Evolutionary conservation across 2,329 filamentous ascomycete species (phyloP), one percentile per base, ranked within the genome.

Genomic region (Amesomyces nigricolor): DNA sequence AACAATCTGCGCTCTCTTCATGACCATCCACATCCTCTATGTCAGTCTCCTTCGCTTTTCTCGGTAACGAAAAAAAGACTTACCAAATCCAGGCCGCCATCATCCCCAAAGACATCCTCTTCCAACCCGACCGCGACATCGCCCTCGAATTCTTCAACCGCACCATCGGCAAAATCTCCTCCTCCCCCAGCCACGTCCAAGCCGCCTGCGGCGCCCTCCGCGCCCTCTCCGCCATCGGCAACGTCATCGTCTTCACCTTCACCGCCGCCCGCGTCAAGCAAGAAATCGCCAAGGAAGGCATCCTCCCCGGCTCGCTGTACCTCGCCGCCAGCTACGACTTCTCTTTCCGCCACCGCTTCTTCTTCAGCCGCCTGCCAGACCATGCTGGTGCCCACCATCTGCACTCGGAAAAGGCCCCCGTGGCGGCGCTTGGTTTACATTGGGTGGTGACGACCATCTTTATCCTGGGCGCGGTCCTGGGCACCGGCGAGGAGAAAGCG

Each of bases 171-270:
- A 46, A 44, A n/a, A 39, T n/a, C 35, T 22, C 49, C 14, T 44
- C 52, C 4, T 32, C 49, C 9, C 35, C 16, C 35, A 40, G 16
- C 22, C 38, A 3, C 10, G 43, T 56, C 4, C 32, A 35, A 29
- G 39, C 45, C 7, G 55, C 57, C 11, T 55, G 45, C 29, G 51
- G 54, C 11, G 51, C 49, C n/a, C 47, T 61, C 11, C 39, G 57
- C 2, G 57, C 59, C 7, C 39, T 61, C 11, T 61, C 57, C 6
- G 59, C 59, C 7, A 39, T 61, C n/a, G 59, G 59, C 7, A 61
- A 59, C 47, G 57, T 61, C 43, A 59, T 61, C 46, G 59, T 61
- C 29, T 59, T 59, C 42, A 61, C 59, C 5, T 61, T 61, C 40
- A 61, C 59, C 1, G 59, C 57, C 7, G 59, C 59, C 9, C 52